These are phyloP conservation scores for Moniliella sp. DNA, from an alignment of 1,284 basidiomycete species.

Conservation along the genomic window DNA sequence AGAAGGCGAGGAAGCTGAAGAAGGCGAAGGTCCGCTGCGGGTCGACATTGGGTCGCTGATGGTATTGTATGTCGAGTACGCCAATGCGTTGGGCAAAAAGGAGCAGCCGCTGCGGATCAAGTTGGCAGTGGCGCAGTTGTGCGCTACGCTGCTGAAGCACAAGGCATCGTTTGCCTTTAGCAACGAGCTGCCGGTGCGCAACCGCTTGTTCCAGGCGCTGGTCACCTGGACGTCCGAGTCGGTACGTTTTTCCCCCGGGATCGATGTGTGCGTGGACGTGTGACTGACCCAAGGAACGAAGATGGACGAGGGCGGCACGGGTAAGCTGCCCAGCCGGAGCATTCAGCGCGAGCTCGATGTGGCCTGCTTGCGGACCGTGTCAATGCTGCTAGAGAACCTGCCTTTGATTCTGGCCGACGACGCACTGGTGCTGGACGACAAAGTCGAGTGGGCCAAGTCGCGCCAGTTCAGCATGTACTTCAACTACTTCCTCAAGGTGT, in stretches of 20 bases:
- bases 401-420: slow-evolving; percentile 24
- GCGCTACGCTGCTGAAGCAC: slow-evolving; percentile 21
- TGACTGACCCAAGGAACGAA: neutral
- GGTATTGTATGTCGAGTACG: slow-evolving; percentile 25
- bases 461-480: slow-evolving; percentile 24
- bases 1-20: too few species aligned
- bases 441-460: slow-evolving; percentile 26
- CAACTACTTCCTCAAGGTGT: slow-evolving; percentile 26
- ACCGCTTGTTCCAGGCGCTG: slow-evolving; percentile 23
- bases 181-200: slow-evolving; percentile 22
- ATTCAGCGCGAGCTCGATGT: slow-evolving; percentile 24
- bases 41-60: slow-evolving; percentile 26
- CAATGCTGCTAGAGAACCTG: slow-evolving; percentile 20
- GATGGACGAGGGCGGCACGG: slow-evolving; percentile 6
- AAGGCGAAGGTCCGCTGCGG: slow-evolving; percentile 5
- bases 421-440: slow-evolving; percentile 22
- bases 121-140: slow-evolving; percentile 23
- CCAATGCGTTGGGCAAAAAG: slow-evolving; percentile 16
- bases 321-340: slow-evolving; percentile 13
- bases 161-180: slow-evolving; percentile 17
- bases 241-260: neutral
- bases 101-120: slow-evolving; percentile 26
- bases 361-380: slow-evolving; percentile 20
- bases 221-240: slow-evolving; percentile 25
- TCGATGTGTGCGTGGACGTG: too few species aligned